These are phyloP conservation scores for Pichia rugopelliculosa DNA, from an alignment of 805 yeast genomes.

Conservation along the genomic window DNA sequence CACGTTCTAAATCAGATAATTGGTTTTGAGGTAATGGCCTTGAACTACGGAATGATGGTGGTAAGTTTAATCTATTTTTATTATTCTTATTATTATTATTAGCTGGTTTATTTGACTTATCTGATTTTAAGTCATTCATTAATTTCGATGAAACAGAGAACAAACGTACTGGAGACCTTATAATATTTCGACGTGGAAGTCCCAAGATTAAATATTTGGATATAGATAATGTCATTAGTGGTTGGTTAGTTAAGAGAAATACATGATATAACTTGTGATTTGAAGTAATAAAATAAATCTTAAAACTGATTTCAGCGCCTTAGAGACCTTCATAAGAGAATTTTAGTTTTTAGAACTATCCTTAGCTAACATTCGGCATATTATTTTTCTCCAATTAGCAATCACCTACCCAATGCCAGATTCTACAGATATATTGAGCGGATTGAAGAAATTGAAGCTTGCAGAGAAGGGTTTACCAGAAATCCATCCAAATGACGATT, in stretches of 20 bases:
- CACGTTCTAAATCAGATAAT: conserved; percentile 8
- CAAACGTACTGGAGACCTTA: not conserved
- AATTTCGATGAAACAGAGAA: not conserved
- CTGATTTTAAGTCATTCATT: not conserved
- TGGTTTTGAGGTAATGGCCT: conserved; percentile 15
- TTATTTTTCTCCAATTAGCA: not conserved
- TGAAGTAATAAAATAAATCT: no score
- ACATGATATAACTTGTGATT: no score
- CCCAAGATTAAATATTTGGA: not conserved
- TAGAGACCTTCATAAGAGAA: no score
- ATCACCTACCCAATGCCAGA: not conserved
- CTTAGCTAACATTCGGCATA: no score
- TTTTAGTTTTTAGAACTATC: no score
- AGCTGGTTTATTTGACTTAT: not conserved
- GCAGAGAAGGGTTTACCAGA: not conserved
- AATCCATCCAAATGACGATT: not conserved
- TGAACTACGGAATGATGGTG: conserved; percentile 17
- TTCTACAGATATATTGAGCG: not conserved
- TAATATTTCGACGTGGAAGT: not conserved
- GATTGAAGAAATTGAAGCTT: not conserved
- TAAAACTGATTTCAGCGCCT: no score
- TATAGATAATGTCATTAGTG: not conserved
- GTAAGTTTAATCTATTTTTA: conserved; percentile 7
- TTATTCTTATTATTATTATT: not conserved
- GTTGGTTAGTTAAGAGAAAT: no score